Conservation (phyloP, 2,329 filamentous ascomycete species). For the Fusarium papillatum region DNA sequence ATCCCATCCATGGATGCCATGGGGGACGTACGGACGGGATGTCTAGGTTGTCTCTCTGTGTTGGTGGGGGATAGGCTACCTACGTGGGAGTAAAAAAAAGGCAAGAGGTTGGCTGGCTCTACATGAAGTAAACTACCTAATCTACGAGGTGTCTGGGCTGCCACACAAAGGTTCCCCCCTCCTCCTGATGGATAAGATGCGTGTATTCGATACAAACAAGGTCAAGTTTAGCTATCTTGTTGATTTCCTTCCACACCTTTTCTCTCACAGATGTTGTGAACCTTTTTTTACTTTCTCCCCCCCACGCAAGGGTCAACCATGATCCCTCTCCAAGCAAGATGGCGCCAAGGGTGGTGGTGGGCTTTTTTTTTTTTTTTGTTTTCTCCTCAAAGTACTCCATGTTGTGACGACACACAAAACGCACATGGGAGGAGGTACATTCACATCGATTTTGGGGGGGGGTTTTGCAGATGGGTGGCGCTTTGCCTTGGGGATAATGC, state of each 20-base stretch:
- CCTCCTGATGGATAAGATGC: neutral
- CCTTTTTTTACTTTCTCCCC: neutral
- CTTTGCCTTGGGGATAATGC: neutral
- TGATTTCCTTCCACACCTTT: neutral
- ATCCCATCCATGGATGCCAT: neutral
- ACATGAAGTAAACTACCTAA: neutral
- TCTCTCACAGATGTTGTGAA: neutral
- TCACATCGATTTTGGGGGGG: neutral
- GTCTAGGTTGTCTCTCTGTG: neutral
- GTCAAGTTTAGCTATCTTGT: neutral
- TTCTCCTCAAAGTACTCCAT: neutral
- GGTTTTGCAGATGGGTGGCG: neutral
- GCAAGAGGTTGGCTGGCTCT: neutral
- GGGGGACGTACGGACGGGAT: neutral
- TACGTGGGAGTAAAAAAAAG: neutral
- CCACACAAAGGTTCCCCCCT: neutral
- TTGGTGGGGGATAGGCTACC: neutral
- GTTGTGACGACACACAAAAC: neutral
- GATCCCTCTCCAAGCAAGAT: neutral
- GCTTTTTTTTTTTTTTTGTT: neutral
- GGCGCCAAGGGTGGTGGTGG: neutral
- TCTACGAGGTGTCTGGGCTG: neutral
- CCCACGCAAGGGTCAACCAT: neutral
- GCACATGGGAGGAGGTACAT: neutral
- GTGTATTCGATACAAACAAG: neutral